Evolutionary conservation across 139 green algal species (phyloP), one percentile per base, ranked within the genome.

Genomic region (Prasinococcaceae sp.): DNA sequence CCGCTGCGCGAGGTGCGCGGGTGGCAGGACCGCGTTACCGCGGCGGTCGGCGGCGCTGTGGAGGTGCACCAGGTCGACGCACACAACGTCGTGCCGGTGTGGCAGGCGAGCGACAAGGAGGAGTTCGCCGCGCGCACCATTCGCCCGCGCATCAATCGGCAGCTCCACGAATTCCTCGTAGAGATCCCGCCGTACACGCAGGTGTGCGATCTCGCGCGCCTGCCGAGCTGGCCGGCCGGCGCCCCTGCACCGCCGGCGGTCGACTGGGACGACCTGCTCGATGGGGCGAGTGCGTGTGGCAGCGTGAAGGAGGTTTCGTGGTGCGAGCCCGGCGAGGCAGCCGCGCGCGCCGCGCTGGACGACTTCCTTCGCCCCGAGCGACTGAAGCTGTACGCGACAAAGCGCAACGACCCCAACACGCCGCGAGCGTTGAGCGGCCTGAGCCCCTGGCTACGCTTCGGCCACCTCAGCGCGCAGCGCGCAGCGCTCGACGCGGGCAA

Each of bases 1-100:
- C 76, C 85, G 3, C 65, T 96, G 40, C 64, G 84, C 0, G 68
- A 88, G 27, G 82, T 70, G 3, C 48, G 72, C 12, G 29, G 75
- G 42, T 96, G 87, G 87, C 60, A 73, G 2, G 62, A 78, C 2
- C 46, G 69, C 39, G 77, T 92, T 28, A 49, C 33, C 27, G 35
- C 16, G 6, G 25, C 8, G 14, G 25, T 52, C 27, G 19, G 39
- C 19, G 26, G 59, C 24, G 5, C 51, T n/a, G 20, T 54, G 5
- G 49, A 62, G 12, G 44, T 67, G 20, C 9, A 25, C 4, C 46
- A 96, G 66, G 90, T 98, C 55, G 90, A 98, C 44, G 84, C 90
- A 0, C 90, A 98, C 82, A 97, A 95, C 58, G 66, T 95, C 9
- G 81, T 98, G 24, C 90, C 90, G 0, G 69, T 81, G 19, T 97